Evolutionary conservation across 2,329 filamentous ascomycete genomes (phyloP), one percentile per base, ranked within the genome.

Genomic region (Ambrosiella xylebori): DNA sequence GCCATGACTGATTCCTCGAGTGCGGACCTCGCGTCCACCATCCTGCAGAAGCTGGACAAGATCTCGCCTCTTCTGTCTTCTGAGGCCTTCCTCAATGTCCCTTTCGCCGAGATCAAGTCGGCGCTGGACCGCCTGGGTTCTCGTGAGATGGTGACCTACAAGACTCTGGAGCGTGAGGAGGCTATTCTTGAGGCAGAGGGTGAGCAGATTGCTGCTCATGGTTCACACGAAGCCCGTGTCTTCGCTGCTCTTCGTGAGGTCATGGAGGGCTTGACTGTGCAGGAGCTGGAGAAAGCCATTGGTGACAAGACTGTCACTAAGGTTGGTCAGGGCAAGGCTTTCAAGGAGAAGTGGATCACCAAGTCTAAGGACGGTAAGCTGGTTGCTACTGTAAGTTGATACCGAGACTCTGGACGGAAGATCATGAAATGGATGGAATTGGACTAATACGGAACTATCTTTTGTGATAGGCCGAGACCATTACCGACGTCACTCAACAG

Each of bases 291-390:
- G 71, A 74, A 74, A 67, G 74, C 74, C 57, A 82, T 91, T 63
- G 85, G 86, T 58, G 81, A 86, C 69, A 86, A 87, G 69, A 82
- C 74, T 53, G 84, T 80, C 50, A 77, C 84, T 54, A 91, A 88
- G 73, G 76, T 96, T 61, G 93, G 93, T n/a, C 86, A 93, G 69
- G 89, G 89, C 65, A 95, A 93, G 73, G 91, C 91, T 39, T 95
- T 97, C 75, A 94, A 80, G 68, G 79, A 82, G 70, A 84, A 83
- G 68, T 86, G 82, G 82, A 84, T 85, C 62, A 68, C 71, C 11
- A 84, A 81, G 71, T 78, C 76, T 62, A 76, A 79, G 64, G 75
- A 77, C 27, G 76, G 77, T 62, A 76, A 75, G 66, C 69, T 80
- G 56, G 71, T 78, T 53, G 75, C 77, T 61, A 71, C 73, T 64